A percentile compares a stretch with the other conserved stretches of the same genome.
phyloP scores from a whole-genome alignment of 1,284 basidiomycete genomes.

The Cryptococcus neoformans region DNA sequence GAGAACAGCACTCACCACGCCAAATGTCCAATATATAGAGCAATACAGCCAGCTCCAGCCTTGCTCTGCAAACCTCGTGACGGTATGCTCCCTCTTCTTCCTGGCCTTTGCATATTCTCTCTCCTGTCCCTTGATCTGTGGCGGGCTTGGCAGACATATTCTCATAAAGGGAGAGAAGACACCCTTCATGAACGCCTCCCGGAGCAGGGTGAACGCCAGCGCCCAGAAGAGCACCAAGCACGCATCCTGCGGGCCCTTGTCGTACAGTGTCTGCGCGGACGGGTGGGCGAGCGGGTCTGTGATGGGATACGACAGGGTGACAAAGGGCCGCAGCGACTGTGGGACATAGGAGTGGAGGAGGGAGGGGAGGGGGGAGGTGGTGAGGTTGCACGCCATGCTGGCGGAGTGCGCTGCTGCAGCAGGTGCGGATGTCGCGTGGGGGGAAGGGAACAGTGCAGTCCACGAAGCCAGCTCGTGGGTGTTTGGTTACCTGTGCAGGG shows the following conservation, averaged over 20 bases:
- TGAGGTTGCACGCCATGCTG: constrained; percentile 21
- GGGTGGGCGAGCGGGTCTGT: constrained; percentile 23
- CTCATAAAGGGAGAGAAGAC: constrained; percentile 73
- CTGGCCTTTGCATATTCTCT: constrained; percentile 26
- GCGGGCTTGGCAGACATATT: constrained; percentile 56
- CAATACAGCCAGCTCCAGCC: constrained; percentile 87
- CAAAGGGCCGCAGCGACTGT: constrained; percentile 56
- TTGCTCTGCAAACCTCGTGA: constrained; percentile 90
- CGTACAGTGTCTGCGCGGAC: constrained; percentile 50
- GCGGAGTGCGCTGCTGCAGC: too few species aligned
- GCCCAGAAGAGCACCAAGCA: constrained; percentile 71
- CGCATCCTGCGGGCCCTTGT: constrained; percentile 65
- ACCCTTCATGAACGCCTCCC: constrained; percentile 68
- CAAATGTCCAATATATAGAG: constrained; percentile 66
- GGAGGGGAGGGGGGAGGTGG: constrained; percentile 12
- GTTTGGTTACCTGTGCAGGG: too few species aligned
- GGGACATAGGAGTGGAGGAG: constrained; percentile 22
- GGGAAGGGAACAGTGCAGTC: too few species aligned
- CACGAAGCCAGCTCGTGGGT: too few species aligned
- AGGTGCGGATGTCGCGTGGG: too few species aligned
- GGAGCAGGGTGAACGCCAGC: constrained; percentile 69
- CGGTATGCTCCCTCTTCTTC: constrained; percentile 58
- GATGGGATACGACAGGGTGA: constrained; percentile 69
- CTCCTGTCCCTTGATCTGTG: constrained; percentile 3
- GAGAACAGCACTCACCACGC: constrained; percentile 64